Evolutionary conservation across 306 rosid species (phyloP).

Genomic region (Sicyos edulis): DNA sequence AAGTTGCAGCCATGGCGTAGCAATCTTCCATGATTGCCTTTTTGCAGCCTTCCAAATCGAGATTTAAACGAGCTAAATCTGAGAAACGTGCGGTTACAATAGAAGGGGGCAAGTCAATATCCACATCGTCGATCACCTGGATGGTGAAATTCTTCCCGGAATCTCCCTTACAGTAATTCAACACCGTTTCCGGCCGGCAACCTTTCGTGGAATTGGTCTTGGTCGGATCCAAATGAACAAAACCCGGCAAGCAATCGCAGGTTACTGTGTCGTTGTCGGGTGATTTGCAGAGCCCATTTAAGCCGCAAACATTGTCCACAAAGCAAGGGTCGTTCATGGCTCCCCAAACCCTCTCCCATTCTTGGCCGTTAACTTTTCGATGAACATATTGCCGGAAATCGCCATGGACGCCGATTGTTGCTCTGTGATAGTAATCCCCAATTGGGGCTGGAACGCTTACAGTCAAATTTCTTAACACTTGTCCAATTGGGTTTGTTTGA

Average conservation of each 20-base stretch:
- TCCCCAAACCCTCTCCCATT: neutral
- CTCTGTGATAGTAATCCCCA: constrained; percentile 6
- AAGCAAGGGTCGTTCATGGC: constrained; percentile 2
- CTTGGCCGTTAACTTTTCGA: neutral
- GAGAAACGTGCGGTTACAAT: neutral
- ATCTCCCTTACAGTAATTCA: neutral
- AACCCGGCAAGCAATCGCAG: constrained; percentile 18
- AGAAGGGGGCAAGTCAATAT: neutral
- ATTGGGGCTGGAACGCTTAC: neutral
- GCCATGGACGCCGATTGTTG: neutral
- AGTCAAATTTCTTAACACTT: neutral
- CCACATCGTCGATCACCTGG: constrained; percentile 4
- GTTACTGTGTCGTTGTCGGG: constrained; percentile 12
- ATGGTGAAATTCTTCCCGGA: neutral
- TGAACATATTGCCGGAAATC: constrained; percentile 6
- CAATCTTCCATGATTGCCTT: neutral
- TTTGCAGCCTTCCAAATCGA: neutral
- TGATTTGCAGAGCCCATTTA: constrained; percentile 14
- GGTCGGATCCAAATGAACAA: constrained; percentile 11
- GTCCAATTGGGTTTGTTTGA: neutral
- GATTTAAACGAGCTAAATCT: neutral
- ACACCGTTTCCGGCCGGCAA: neutral
- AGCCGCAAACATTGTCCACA: constrained; percentile 8
- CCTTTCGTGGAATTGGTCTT: neutral
- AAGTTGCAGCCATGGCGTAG: constrained; percentile 8